These are phyloP conservation scores for Mortierella sp. DNA, from an alignment of 371 early-diverging fungal species.

Conservation along the genomic window DNA sequence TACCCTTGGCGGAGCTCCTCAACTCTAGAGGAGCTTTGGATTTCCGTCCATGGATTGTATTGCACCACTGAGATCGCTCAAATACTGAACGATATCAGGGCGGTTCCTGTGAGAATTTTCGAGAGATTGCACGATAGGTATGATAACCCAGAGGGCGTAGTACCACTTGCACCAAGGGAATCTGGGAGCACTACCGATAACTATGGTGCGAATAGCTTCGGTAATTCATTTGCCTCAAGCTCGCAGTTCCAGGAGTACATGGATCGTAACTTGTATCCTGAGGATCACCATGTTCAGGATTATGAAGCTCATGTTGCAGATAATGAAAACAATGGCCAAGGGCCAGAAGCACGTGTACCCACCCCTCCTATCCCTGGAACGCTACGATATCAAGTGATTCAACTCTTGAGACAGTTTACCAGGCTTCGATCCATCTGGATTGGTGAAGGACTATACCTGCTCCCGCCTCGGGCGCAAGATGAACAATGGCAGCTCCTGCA, in stretches of 20 bases:
- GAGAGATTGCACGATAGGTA: not conserved
- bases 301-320: not conserved
- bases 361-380: not conserved
- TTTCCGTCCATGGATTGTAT: not conserved
- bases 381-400: not conserved
- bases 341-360: not conserved
- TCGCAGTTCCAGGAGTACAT: not conserved
- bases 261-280: not conserved
- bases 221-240: not conserved
- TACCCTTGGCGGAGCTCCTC: not conserved
- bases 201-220: not conserved
- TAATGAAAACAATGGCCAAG: not conserved
- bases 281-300: not conserved
- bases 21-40: slow-evolving; percentile 1
- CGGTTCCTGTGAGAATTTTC: not conserved
- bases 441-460: slow-evolving; percentile 6
- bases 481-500: too few relatives aligned
- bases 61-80: not conserved
- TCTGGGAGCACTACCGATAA: too few relatives aligned
- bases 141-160: not conserved
- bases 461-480: not conserved
- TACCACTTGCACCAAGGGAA: not conserved
- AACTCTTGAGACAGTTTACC: not conserved
- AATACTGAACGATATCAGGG: not conserved
- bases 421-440: slow-evolving; percentile 1